These are phyloP conservation scores for Jackrogersella minutella DNA, from an alignment of 495 filamentous ascomycete species.

Conservation along the genomic window DNA sequence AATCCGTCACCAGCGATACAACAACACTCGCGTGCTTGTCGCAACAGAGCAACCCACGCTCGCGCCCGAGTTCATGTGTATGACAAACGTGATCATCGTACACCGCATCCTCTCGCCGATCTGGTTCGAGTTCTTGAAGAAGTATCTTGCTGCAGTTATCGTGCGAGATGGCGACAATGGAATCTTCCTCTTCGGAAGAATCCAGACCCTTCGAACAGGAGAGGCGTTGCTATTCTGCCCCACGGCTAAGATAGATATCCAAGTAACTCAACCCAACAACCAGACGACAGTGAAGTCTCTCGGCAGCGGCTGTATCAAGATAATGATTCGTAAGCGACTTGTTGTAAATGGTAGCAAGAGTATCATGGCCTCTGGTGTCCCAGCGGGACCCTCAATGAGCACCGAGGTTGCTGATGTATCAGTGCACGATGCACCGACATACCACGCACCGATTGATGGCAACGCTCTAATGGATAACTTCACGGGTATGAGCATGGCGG, in stretches of 20 bases:
- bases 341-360: constrained; percentile 67
- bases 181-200: constrained; percentile 57
- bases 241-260: constrained; percentile 59
- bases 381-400: not conserved
- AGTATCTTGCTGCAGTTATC: constrained; percentile 48
- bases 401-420: not conserved
- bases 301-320: constrained; percentile 57
- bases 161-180: not conserved
- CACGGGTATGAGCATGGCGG: no score
- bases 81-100: constrained; percentile 65
- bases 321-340: constrained; percentile 60
- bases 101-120: constrained; percentile 67
- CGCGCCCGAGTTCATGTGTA: constrained; percentile 61
- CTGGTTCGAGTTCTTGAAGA: constrained; percentile 60
- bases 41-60: constrained; percentile 73
- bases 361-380: constrained; percentile 49
- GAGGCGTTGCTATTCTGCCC: constrained; percentile 74
- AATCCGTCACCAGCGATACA: constrained; percentile 66
- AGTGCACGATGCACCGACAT: not conserved
- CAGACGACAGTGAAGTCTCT: constrained; percentile 47
- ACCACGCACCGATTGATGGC: not conserved
- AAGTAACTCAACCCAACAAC: not conserved
- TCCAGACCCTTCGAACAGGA: constrained; percentile 67
- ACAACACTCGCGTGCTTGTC: constrained; percentile 62
- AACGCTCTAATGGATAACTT: no score